Percentiles rank a stretch among this genome's conserved stretches.
Evolutionary conservation across 148 eudicot genomes (phyloP).

Genomic region (Cornus kousa): DNA sequence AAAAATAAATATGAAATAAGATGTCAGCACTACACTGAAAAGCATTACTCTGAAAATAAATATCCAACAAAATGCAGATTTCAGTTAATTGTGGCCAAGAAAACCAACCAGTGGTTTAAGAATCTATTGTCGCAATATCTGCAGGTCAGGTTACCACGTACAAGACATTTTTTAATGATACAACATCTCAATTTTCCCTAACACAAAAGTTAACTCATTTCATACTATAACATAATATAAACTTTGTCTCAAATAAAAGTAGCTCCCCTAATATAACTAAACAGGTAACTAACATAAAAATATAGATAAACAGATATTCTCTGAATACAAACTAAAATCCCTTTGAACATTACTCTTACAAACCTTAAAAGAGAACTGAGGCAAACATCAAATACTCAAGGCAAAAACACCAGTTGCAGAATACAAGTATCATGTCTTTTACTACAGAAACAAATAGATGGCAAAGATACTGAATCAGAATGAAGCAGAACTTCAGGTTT

Average conservation of each 20-base stretch:
- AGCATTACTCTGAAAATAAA: not conserved
- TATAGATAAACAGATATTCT: not conserved
- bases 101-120: not conserved
- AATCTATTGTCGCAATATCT: not conserved
- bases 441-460: not conserved
- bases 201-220: not conserved
- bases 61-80: conserved; percentile 3
- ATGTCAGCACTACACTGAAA: conserved; percentile 7
- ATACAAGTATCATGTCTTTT: not conserved
- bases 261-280: not conserved
- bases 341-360: not conserved
- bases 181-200: not conserved
- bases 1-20: not conserved
- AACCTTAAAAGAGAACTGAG: not conserved
- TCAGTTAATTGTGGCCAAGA: not conserved
- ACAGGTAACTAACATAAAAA: not conserved
- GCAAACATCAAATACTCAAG: not conserved
- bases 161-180: too few species aligned
- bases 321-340: not conserved
- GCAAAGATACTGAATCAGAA: not conserved
- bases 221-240: not conserved
- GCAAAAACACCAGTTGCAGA: not conserved
- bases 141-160: not conserved
- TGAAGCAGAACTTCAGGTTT: not conserved
- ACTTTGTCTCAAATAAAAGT: not conserved